Evolutionary conservation across 169 alveolate species (phyloP).

Genomic region (Plasmodium coatneyi): DNA sequence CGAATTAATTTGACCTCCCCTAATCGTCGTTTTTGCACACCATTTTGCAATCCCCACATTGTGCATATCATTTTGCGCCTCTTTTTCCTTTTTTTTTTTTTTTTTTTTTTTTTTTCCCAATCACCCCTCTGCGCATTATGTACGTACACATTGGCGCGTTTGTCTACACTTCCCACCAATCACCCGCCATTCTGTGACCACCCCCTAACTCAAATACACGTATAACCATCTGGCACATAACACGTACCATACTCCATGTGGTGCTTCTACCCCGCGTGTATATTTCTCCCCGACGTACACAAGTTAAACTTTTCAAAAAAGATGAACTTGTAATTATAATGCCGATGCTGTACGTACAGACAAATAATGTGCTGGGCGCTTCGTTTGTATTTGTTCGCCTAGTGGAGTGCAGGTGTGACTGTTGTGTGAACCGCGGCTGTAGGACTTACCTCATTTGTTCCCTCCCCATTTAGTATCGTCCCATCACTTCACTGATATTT

Average conservation of each 20-base stretch:
- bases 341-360: not conserved
- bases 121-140: not conserved
- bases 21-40: not conserved
- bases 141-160: not conserved
- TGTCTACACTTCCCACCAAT: not conserved
- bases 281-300: not conserved
- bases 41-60: too few species aligned
- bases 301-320: not conserved
- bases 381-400: not conserved
- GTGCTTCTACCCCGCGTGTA: not conserved
- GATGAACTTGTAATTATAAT: not conserved
- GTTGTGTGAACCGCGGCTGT: not conserved
- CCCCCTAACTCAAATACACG: not conserved
- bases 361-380: not conserved
- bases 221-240: not conserved
- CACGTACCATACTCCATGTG: not conserved
- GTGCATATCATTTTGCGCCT: not conserved
- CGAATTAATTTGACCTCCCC: not conserved
- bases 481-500: not conserved
- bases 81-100: not conserved
- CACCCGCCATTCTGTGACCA: not conserved
- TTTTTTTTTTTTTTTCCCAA: not conserved
- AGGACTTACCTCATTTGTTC: not conserved
- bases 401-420: not conserved
- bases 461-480: not conserved